phyloP scores from a whole-genome alignment of 768 basidiomycete genomes.

The Mycena vitilis region DNA sequence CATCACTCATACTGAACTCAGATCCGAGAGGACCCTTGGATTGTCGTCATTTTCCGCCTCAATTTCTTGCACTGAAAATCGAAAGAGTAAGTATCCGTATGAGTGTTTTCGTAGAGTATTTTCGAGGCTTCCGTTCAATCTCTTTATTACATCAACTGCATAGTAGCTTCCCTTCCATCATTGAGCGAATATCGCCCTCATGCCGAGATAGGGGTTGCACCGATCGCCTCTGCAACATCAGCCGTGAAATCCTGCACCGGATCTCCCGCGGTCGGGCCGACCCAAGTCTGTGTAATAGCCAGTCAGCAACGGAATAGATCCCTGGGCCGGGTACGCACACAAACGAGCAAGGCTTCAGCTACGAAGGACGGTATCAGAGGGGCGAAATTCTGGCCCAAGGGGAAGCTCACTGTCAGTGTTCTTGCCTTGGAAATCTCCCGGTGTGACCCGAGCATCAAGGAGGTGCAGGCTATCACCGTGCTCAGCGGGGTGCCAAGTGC shows the following conservation, averaged over 20 bases:
- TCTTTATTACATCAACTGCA: constrained; percentile 15
- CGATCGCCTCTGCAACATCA: constrained; percentile 22
- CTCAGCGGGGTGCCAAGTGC: constrained; percentile 21
- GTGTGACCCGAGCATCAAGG: constrained; percentile 16
- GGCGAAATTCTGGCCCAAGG: constrained; percentile 11
- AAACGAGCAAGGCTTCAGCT: constrained; percentile 22
- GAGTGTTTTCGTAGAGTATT: no score
- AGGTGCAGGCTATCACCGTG: constrained; percentile 17
- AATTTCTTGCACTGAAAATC: no score
- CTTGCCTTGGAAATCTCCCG: constrained; percentile 24
- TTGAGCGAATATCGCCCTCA: constrained; percentile 9
- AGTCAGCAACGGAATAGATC: constrained; percentile 12
- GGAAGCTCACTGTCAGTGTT: constrained; percentile 19
- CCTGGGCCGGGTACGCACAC: constrained; percentile 7
- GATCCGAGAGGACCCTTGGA: no score
- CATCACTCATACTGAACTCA: no score
- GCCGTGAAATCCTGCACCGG: constrained; percentile 21
- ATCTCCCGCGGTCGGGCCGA: constrained; percentile 18
- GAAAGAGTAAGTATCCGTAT: not conserved
- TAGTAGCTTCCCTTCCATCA: not conserved
- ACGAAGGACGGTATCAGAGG: constrained; percentile 13
- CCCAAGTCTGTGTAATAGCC: constrained; percentile 21
- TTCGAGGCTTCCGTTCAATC: constrained; percentile 8
- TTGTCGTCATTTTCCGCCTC: no score
- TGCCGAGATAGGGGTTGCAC: constrained; percentile 21